Evolutionary conservation across 495 filamentous ascomycete species (phyloP), one percentile per base, ranked within the genome.

Genomic region (Penicillium angulare): DNA sequence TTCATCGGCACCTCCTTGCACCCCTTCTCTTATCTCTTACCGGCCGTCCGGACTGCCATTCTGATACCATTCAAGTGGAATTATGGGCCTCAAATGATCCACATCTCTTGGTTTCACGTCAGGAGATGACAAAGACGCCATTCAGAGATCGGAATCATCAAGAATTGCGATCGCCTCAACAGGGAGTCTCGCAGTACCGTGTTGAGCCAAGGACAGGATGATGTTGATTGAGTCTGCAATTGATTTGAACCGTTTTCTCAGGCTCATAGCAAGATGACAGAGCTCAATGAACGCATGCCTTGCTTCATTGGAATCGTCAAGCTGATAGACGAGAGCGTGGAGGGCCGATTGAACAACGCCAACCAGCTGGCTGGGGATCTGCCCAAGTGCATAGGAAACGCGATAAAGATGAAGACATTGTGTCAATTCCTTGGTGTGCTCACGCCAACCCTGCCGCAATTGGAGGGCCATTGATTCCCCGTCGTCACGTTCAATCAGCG

Each of bases 361-460:
- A 6, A 68, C 55, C 36, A 74, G 62, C 34, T 66, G 59, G 16
- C 62, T 61, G 4, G 73, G 66, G 39, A 71, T 67, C 20, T 67
- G 58, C 22, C 60, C 60, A 38, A 73, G 49, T 7, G 65, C 64
- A 56, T 69, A 76, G n/a, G 57, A 55, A 15, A 52, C 52, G 27
- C 65, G 66, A 27, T 67, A 61, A 16, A 66, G 38, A 9, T 50
- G 58, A 50, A 74, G 60, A 43, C 56, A 70, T 10, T 61, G 50
- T 3, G 67, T 67, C 43, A 71, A 66, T 23, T 67, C 58, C 31
- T 56, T 56, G 8, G 63, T 65, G 26, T 64, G 64, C 5, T 49
- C 56, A 24, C 44, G 40, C 49, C 51, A 48, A 12, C 41, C 54
- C 33, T 63, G 49, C 47, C 55, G 52, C n/a, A 56, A 49, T 29